A percentile compares a stretch with the other conserved stretches of the same genome.
Evolutionary conservation across 352 stramenopile species (phyloP).

Genomic region (Globisporangium yorkense): DNA sequence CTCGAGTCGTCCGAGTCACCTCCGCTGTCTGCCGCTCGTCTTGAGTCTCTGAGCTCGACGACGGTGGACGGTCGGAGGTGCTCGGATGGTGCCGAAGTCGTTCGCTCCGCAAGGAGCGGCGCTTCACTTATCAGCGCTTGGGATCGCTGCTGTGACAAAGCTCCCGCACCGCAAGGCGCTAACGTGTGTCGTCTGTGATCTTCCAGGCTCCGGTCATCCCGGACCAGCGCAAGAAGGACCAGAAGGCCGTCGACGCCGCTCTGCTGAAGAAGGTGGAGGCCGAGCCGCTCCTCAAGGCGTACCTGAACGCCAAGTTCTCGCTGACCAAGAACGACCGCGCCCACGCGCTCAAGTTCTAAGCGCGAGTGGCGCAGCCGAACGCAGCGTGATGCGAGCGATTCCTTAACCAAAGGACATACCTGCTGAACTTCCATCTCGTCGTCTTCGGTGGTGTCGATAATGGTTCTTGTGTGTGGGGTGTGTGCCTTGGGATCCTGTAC

Average conservation of each 20-base stretch:
- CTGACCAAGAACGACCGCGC: constrained; percentile 96
- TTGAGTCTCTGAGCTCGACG: constrained; percentile 1
- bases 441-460: not conserved
- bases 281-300: constrained; percentile 95
- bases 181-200: constrained; percentile 17
- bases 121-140: constrained; percentile 72
- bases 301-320: constrained; percentile 98
- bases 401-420: constrained; percentile 26
- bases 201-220: constrained; percentile 88
- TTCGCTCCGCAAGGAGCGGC: not conserved
- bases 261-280: constrained; percentile 83
- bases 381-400: constrained; percentile 16
- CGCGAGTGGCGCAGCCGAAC: constrained; percentile 11
- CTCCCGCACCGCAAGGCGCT: constrained; percentile 38
- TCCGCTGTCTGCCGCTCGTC: not conserved
- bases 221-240: constrained; percentile 98
- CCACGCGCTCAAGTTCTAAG: constrained; percentile 99
- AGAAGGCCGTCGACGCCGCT: constrained; percentile 96
- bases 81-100: constrained; percentile 8
- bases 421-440: constrained; percentile 21
- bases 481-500: too few species aligned
- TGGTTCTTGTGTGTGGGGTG: too few species aligned
- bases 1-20: constrained; percentile 1
- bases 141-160: constrained; percentile 89
- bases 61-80: not conserved